Evolutionary conservation across 1,284 basidiomycete genomes (phyloP).

Genomic region (Microbotryum silenes-acaulis): DNA sequence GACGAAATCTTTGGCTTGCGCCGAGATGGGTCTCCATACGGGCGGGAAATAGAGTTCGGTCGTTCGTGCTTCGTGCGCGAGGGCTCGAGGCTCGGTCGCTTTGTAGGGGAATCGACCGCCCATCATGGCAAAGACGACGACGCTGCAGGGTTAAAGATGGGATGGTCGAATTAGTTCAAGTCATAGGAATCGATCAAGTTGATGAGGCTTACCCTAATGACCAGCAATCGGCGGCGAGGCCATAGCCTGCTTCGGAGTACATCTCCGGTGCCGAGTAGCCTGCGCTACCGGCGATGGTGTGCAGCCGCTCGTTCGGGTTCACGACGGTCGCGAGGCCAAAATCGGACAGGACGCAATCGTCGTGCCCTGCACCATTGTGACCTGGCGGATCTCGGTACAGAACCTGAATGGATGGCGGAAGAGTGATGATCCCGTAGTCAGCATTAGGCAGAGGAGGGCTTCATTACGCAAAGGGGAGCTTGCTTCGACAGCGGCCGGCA

Average conservation of each 20-base stretch:
- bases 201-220: constrained; percentile 16
- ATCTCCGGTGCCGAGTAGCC: constrained; percentile 35
- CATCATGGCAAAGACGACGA: constrained; percentile 10
- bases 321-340: constrained; percentile 29
- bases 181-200: not conserved
- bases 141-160: not conserved
- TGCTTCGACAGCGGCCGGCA: not conserved
- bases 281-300: constrained; percentile 30
- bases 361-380: constrained; percentile 19
- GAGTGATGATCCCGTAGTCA: not conserved
- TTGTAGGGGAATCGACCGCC: constrained; percentile 29
- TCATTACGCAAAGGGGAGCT: not conserved
- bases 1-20: constrained; percentile 34
- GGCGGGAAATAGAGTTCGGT: constrained; percentile 31
- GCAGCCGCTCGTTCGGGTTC: constrained; percentile 27
- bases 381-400: constrained; percentile 30
- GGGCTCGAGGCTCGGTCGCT: constrained; percentile 19
- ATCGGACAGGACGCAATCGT: constrained; percentile 30
- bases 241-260: constrained; percentile 23
- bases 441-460: too few species aligned
- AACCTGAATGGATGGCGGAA: constrained; percentile 5
- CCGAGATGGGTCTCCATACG: constrained; percentile 31
- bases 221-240: constrained; percentile 26
- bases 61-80: constrained; percentile 25
- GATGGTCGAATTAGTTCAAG: not conserved